Evolutionary conservation across 768 basidiomycete genomes (phyloP).

Genomic region (Termitomyces sp.): DNA sequence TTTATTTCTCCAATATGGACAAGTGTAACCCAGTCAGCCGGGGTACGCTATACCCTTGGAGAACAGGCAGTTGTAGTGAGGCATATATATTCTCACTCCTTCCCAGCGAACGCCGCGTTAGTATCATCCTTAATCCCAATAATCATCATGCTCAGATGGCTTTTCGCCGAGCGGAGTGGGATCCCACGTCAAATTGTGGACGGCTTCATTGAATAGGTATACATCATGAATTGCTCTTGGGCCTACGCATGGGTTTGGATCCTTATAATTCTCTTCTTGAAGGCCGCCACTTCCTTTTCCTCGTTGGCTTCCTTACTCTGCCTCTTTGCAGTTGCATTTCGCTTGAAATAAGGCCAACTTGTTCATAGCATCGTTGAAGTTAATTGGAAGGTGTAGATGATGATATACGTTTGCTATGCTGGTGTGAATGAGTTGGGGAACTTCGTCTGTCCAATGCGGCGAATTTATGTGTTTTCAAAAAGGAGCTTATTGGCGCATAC

Average conservation of each 20-base stretch:
- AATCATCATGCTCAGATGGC: not conserved
- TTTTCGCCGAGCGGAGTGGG: not conserved
- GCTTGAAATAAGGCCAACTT: conserved; percentile 9
- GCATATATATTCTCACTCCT: not conserved
- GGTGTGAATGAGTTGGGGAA: not conserved
- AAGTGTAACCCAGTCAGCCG: too few species aligned
- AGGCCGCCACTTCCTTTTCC: conserved; percentile 4
- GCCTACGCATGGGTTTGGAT: conserved; percentile 7
- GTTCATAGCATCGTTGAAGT: not conserved
- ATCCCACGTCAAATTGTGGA: not conserved
- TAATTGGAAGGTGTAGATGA: not conserved
- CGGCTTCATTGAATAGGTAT: not conserved
- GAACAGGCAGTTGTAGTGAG: not conserved
- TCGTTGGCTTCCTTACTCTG: conserved; percentile 3
- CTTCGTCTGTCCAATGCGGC: not conserved
- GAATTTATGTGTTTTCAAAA: conserved; percentile 4
- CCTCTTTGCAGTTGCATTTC: not conserved
- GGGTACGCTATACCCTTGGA: too few species aligned
- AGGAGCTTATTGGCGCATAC: not conserved
- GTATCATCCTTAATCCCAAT: not conserved
- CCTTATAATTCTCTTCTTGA: conserved; percentile 7
- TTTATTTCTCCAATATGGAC: too few species aligned
- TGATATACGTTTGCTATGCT: not conserved
- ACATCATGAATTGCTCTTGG: conserved; percentile 3
- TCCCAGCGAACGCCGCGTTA: not conserved